Conservation (phyloP, 768 basidiomycete species). For the Phylloporus arenicola region DNA sequence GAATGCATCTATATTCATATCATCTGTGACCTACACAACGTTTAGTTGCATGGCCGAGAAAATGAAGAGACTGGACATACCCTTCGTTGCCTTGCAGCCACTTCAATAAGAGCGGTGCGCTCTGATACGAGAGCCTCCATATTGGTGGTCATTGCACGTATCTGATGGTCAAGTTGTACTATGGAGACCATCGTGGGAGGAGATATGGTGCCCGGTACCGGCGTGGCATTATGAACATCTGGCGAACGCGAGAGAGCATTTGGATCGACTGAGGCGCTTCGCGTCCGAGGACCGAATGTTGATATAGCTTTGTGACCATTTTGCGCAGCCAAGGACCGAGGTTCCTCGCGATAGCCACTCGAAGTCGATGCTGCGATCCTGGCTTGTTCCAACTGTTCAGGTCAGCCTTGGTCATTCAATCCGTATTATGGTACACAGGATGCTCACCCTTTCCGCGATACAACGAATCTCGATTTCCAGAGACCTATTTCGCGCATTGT, state of each 20-base stretch:
- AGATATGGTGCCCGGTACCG: not conserved
- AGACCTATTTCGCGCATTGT: slow-evolving; percentile 36
- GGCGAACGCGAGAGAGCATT: slow-evolving; percentile 7
- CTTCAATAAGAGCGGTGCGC: slow-evolving; percentile 26
- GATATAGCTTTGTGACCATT: not conserved
- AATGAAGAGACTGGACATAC: slow-evolving; percentile 7
- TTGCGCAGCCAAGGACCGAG: not conserved
- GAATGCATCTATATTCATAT: slow-evolving; percentile 15
- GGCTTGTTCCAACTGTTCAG: slow-evolving; percentile 20
- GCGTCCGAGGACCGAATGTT: slow-evolving; percentile 9
- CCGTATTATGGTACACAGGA: not conserved
- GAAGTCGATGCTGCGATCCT: slow-evolving; percentile 5
- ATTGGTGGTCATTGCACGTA: slow-evolving; percentile 31
- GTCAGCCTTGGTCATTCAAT: not conserved
- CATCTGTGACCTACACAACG: slow-evolving; percentile 11
- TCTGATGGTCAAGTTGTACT: slow-evolving; percentile 33
- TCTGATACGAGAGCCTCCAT: slow-evolving; percentile 37
- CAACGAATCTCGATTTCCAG: slow-evolving; percentile 42
- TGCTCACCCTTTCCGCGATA: slow-evolving; percentile 33
- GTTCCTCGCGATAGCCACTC: not conserved
- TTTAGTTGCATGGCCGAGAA: not conserved
- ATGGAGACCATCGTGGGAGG: slow-evolving; percentile 16
- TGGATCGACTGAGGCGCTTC: slow-evolving; percentile 22
- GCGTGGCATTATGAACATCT: not conserved
- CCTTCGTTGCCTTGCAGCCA: slow-evolving; percentile 19